Conservation (phyloP, 129 eudicot species). For the Lactuca saligna region DNA sequence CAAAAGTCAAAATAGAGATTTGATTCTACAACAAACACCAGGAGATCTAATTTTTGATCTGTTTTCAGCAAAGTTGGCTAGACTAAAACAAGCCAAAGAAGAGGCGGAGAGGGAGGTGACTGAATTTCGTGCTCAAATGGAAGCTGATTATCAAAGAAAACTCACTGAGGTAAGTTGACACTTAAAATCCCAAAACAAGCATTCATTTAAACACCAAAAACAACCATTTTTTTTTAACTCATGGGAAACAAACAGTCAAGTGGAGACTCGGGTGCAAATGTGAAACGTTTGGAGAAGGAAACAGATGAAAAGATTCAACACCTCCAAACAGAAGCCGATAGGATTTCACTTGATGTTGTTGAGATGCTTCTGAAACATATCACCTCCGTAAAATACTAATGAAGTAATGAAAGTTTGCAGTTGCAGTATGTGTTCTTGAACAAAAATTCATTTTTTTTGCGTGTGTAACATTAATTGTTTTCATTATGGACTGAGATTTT, state of each 20-base stretch:
- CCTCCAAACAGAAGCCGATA: slow-evolving; percentile 51
- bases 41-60: slow-evolving; percentile 16
- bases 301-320: slow-evolving; percentile 63
- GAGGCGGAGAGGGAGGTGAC: slow-evolving; percentile 86
- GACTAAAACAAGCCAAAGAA: slow-evolving; percentile 85
- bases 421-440: background rate
- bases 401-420: background rate
- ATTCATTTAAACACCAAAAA: background rate
- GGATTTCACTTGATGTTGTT: slow-evolving; percentile 66
- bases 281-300: slow-evolving; percentile 77
- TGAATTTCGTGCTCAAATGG: slow-evolving; percentile 88
- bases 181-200: background rate
- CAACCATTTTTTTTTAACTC: too few relatives aligned
- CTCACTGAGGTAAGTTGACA: slow-evolving; percentile 55
- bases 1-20: background rate
- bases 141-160: slow-evolving; percentile 74
- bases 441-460: background rate
- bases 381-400: slow-evolving; percentile 56
- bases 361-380: slow-evolving; percentile 71
- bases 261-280: slow-evolving; percentile 90
- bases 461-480: slow-evolving; percentile 1
- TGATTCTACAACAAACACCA: background rate
- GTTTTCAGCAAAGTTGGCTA: slow-evolving; percentile 65
- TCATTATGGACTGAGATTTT: background rate
- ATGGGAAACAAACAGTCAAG: slow-evolving; percentile 49